Evolutionary conservation across 257 asterid genomes (phyloP).

Genomic region (Capsicum pubescens): DNA sequence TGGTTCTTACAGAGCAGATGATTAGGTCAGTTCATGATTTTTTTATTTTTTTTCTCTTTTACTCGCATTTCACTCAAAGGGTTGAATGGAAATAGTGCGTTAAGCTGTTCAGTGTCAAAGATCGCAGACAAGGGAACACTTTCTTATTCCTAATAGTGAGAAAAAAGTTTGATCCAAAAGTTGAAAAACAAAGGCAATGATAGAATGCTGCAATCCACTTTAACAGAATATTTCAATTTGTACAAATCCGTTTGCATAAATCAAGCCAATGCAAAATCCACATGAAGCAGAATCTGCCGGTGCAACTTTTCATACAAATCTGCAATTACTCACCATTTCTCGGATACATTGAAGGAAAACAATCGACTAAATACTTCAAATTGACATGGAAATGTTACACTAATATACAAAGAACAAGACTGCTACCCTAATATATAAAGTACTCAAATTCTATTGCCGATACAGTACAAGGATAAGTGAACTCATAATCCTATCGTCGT

Average conservation of each 20-base stretch:
- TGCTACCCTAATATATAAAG: slow-evolving; percentile 4
- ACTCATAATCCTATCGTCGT: slow-evolving; percentile 28
- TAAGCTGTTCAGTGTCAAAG: not conserved
- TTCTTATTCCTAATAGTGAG: too few species aligned
- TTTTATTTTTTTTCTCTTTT: not conserved
- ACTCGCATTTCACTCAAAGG: accelerated
- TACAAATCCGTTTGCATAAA: not conserved
- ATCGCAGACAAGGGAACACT: not conserved
- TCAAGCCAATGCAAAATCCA: not conserved
- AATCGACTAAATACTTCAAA: slow-evolving; percentile 8
- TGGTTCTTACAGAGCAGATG: not conserved
- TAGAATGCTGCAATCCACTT: not conserved
- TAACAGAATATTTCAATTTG: not conserved
- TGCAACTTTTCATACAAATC: not conserved
- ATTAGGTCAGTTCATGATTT: not conserved
- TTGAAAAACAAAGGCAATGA: not conserved
- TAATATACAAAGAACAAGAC: not conserved
- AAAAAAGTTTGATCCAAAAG: not conserved
- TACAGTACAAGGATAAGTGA: slow-evolving; percentile 5
- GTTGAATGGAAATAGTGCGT: not conserved
- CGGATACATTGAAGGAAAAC: not conserved
- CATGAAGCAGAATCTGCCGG: not conserved
- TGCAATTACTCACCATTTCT: slow-evolving; percentile 17
- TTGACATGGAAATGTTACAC: slow-evolving; percentile 17
- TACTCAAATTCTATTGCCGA: slow-evolving; percentile 3